Conservation (phyloP, 192 early-diverging fungal genomes). For the Backusella circina region DNA sequence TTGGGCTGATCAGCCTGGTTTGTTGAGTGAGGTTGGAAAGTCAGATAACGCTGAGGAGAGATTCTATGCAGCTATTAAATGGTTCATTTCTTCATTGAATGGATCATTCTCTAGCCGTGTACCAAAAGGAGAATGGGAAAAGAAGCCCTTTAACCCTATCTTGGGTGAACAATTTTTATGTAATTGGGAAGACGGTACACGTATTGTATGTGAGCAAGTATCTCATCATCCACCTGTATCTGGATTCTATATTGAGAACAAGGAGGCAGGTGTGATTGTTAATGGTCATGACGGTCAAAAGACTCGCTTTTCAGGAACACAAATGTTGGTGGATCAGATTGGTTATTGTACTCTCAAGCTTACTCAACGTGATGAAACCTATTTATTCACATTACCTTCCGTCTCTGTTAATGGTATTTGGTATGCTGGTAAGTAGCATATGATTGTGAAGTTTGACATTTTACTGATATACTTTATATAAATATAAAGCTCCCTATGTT, state of each 20-base stretch:
- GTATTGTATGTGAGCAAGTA: conserved; percentile 64
- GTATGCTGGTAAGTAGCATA: conserved; percentile 29
- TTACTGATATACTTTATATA: neutral
- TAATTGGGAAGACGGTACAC: conserved; percentile 58
- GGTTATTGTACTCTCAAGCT: conserved; percentile 70
- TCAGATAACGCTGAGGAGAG: conserved; percentile 57
- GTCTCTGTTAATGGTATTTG: conserved; percentile 77
- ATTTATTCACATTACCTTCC: conserved; percentile 69
- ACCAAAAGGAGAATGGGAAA: conserved; percentile 63
- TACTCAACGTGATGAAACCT: conserved; percentile 56
- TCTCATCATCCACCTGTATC: conserved; percentile 74
- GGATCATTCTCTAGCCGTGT: conserved; percentile 73
- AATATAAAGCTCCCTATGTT: conserved; percentile 37
- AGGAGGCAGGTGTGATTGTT: conserved; percentile 52
- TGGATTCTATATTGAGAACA: conserved; percentile 63
- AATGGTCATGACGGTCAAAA: conserved; percentile 67
- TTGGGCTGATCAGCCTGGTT: conserved; percentile 59
- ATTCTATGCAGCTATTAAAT: conserved; percentile 66
- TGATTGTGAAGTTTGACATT: neutral
- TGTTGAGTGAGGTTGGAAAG: conserved; percentile 44
- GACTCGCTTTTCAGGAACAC: conserved; percentile 71
- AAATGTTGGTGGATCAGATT: conserved; percentile 74
- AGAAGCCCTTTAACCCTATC: conserved; percentile 74
- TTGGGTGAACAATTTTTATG: conserved; percentile 65
- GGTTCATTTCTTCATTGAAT: conserved; percentile 80